A percentile compares a stretch with the other conserved stretches of the same genome.
These are phyloP conservation scores for Microthlaspi erraticum DNA, from an alignment of 345 rosid genomes.

Conservation along the genomic window DNA sequence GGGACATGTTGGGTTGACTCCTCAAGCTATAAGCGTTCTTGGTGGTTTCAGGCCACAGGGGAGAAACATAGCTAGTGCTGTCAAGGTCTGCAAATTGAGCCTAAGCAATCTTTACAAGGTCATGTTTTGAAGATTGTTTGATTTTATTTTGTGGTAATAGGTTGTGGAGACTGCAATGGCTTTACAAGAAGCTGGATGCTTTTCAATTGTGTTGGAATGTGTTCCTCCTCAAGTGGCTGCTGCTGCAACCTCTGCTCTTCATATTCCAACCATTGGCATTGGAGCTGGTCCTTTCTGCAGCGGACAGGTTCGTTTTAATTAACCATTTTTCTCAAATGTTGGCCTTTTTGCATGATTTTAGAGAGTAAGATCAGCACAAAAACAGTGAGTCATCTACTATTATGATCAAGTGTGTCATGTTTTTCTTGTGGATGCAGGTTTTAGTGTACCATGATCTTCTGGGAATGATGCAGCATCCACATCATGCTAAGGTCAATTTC, in stretches of 20 bases:
- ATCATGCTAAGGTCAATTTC: slow-evolving; percentile 81
- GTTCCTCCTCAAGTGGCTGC: slow-evolving; percentile 89
- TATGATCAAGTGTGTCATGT: slow-evolving; percentile 1
- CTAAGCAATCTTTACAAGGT: background rate
- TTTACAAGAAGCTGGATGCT: slow-evolving; percentile 89
- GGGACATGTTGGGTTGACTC: slow-evolving; percentile 90
- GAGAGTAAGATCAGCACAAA: slow-evolving; percentile 1
- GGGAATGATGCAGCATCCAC: slow-evolving; percentile 96
- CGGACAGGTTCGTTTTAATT: slow-evolving; percentile 68
- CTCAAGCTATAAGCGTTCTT: slow-evolving; percentile 92
- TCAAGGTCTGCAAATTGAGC: slow-evolving; percentile 57
- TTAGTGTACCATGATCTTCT: slow-evolving; percentile 88
- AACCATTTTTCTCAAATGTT: background rate
- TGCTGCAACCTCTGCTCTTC: slow-evolving; percentile 81
- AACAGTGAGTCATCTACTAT: slow-evolving; percentile 17
- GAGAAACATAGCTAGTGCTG: slow-evolving; percentile 67
- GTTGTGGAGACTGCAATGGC: slow-evolving; percentile 93
- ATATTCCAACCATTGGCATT: slow-evolving; percentile 84
- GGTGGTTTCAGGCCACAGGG: slow-evolving; percentile 98
- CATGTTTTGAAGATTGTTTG: background rate
- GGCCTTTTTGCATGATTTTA: background rate
- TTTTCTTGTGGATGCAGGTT: slow-evolving; percentile 52
- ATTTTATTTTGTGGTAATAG: slow-evolving; percentile 44
- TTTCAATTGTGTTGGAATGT: slow-evolving; percentile 85
- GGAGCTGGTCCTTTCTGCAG: slow-evolving; percentile 96